phyloP scores from a whole-genome alignment of 2,329 filamentous ascomycete species.

The Fusarium neocosmosporiellum region DNA sequence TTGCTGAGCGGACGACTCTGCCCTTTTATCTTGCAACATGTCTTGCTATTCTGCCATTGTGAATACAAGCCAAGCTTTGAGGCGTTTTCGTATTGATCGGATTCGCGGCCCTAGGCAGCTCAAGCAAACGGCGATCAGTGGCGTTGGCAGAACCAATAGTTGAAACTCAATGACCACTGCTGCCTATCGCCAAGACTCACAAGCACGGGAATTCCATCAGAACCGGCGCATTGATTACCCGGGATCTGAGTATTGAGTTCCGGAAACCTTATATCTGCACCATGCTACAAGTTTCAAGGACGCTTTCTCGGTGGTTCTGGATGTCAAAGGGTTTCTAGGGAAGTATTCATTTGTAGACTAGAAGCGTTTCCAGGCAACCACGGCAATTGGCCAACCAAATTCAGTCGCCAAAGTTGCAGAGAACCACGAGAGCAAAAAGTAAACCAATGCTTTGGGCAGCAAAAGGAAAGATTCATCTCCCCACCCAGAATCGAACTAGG shows the following conservation, averaged over 20 bases:
- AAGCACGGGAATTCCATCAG: background rate
- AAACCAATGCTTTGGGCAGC: background rate
- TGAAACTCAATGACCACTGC: background rate
- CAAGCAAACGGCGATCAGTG: background rate
- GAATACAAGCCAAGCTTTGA: background rate
- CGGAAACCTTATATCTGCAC: background rate
- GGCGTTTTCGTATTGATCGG: background rate
- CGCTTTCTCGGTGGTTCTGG: background rate
- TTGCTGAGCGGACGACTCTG: background rate
- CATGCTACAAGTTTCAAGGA: background rate
- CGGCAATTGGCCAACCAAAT: background rate
- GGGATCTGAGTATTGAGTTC: background rate
- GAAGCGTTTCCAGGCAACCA: background rate
- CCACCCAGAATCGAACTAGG: conserved; percentile 17
- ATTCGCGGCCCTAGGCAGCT: background rate
- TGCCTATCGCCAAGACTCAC: background rate
- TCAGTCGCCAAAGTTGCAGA: background rate
- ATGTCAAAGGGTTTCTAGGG: background rate
- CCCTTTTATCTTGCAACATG: background rate
- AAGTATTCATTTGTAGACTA: background rate
- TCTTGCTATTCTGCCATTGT: background rate
- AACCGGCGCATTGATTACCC: background rate
- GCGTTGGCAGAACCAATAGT: background rate
- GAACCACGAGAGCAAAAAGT: background rate
- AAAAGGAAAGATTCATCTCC: conserved; percentile 1